Base-by-base conservation (phyloP, 345 rosid genomes). In the Hypericum perforatum region DNA sequence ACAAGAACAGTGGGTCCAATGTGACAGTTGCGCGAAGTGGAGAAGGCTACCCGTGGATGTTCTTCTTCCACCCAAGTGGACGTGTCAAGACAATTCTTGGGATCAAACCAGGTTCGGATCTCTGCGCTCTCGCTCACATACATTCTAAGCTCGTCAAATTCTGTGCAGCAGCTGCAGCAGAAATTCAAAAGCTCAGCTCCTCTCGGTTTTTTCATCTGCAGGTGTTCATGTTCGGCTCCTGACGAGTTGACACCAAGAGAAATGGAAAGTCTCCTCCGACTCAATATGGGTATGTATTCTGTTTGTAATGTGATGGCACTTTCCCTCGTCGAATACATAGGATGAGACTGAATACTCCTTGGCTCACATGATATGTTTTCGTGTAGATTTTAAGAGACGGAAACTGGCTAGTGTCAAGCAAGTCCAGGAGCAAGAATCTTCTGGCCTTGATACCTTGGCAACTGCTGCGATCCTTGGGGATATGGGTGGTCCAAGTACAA, bases 1-100 rank as follows among this genome's bases (percentile, higher is more conserved):
- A 64, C 88, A 78, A 63, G 98, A 92, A 81, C 98, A 92, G 63
- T 92, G 98, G 98, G 85, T 77, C 22, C 90, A 83, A 65, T 92
- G 98, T 67, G 98, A 92, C 69, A 60, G 73, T 56, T 92, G 98
- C 74, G 77, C 74, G 44, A 92, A 85, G 76, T 92, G 96, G 98
- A 69, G 98, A 61, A 83, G 75, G 67, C 58, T 92, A 68, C 96
- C 95, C 5, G 73, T 78, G 66, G 90, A 85, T 68, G 51, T 59
- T 70, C 96, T 87, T 72, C 95, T 91, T 75, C 96, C 98, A 14
- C 82, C 90, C 0, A 80, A 69, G 57, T 92, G 98, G 98, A 75
- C 75, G 14, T 92, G 98, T 58, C 61, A 62, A 4, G 94, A 88
- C 58, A 91, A 87, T 66, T 61, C 63, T 43, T 85, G 76, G 79